Evolutionary conservation across 352 stramenopile genomes (phyloP), one percentile per base, ranked within the genome.

Genomic region (Globisporangium apiculatum): DNA sequence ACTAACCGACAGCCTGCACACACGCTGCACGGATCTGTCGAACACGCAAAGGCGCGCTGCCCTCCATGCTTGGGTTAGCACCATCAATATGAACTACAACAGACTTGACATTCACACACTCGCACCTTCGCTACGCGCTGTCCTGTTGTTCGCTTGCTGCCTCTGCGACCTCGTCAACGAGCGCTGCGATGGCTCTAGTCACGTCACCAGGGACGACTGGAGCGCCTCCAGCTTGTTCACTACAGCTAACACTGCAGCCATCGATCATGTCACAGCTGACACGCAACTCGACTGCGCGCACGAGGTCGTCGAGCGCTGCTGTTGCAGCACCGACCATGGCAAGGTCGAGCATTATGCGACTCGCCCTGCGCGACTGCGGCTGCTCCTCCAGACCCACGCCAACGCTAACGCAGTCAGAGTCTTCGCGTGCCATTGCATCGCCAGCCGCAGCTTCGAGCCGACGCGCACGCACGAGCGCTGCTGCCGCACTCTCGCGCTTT

Each of bases 401-500:
- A 31, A 31, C 24, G 24, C 24, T 31, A 31, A 31, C 24, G 24
- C 24, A 31, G 24, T 31, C 24, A 31, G 24, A 31, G 7, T 79
- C 75, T 43, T 85, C 69, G 4, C 38, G 43, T 35, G 51, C 40
- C 71, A 79, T 79, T 0, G 2, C 42, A 2, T 65, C 14, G 12
- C 51, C 41, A 4, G 72, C 66, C 6, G 18, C 11, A 9, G 45
- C 53, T 38, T 78, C 61, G 14, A 58, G 60, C 17, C 53, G 54
- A 11, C 69, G 64, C 40, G 79, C 58, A 1, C 51, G 48, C n/a
- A 72, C 57, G 36, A 86, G 66, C 11, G 62, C 55, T n/a, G 60
- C 70, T 6, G 69, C 73, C 35, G 53, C 42, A 38, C 65, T 79
- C 51, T 87, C 79, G 4, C 71, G 71, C 18, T 61, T 65, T 11